These are phyloP conservation scores for Metschnikowia orientalis DNA, from an alignment of 805 yeast genomes.

Conservation along the genomic window DNA sequence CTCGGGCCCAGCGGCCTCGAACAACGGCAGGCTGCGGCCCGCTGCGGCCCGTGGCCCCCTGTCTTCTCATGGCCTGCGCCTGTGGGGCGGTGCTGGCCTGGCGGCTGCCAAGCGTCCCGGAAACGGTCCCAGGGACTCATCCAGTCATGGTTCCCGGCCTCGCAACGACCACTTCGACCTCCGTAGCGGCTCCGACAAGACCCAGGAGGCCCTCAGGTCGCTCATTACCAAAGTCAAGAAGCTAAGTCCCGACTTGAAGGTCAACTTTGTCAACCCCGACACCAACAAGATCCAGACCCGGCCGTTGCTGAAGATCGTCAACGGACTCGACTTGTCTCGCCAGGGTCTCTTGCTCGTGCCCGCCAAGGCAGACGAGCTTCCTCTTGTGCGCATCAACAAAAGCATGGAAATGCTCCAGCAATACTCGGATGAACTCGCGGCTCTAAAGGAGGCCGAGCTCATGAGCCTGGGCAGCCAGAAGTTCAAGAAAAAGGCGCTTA, in stretches of 20 bases:
- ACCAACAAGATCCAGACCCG: conserved; percentile 20
- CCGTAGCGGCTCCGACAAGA: conserved; percentile 25
- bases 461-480: conserved; percentile 31
- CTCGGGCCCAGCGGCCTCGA: too few relatives aligned
- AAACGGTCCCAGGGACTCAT: too few relatives aligned
- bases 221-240: conserved; percentile 22
- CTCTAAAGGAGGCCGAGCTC: conserved; percentile 26
- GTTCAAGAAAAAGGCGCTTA: conserved; percentile 26
- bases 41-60: too few relatives aligned
- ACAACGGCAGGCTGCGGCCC: too few relatives aligned
- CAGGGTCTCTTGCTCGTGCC: conserved; percentile 25
- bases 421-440: conserved; percentile 32
- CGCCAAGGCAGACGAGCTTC: conserved; percentile 17
- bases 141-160: too few relatives aligned
- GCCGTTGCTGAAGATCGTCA: conserved; percentile 31
- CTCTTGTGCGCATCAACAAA: conserved; percentile 26
- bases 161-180: too few relatives aligned
- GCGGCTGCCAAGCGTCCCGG: too few relatives aligned
- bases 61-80: too few relatives aligned
- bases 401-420: conserved; percentile 30
- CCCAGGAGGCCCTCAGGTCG: conserved; percentile 24
- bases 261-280: conserved; percentile 25
- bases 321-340: conserved; percentile 23
- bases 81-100: too few relatives aligned
- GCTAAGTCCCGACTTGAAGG: conserved; percentile 20